Evolutionary conservation across 1,284 basidiomycete species (phyloP).

Genomic region (Trametes versicolor): DNA sequence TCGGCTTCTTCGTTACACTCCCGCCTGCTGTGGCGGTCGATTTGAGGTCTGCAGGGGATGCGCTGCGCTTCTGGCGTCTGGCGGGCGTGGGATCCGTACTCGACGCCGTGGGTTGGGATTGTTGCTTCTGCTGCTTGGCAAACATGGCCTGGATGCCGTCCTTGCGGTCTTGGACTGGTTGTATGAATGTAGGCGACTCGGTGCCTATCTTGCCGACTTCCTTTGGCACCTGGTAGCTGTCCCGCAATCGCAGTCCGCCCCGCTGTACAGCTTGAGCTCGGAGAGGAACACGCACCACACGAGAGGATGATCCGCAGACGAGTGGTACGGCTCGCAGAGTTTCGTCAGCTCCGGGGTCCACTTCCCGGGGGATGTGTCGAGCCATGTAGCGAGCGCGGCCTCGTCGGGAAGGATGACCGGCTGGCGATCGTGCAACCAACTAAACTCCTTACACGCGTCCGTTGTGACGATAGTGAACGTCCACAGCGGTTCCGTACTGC

Average conservation of each 20-base stretch:
- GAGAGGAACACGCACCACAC: conserved; percentile 65
- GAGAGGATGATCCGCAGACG: conserved; percentile 63
- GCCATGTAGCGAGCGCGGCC: conserved; percentile 77
- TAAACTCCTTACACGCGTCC: conserved; percentile 68
- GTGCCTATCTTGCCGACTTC: conserved; percentile 93
- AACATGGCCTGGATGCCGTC: conserved; percentile 94
- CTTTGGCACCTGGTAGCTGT: conserved; percentile 86
- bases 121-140: conserved; percentile 58
- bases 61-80: conserved; percentile 31
- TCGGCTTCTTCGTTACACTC: conserved; percentile 18
- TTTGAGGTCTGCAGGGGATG: conserved; percentile 23
- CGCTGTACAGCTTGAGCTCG: background rate
- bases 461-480: conserved; percentile 95
- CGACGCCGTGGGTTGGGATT: background rate
- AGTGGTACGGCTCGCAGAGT: conserved; percentile 77
- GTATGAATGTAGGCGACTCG: conserved; percentile 84
- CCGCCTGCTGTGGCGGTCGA: background rate
- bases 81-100: background rate
- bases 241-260: no score
- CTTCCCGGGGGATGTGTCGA: conserved; percentile 73
- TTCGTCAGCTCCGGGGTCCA: conserved; percentile 72
- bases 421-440: conserved; percentile 92
- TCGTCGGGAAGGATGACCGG: conserved; percentile 83
- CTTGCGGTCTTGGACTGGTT: conserved; percentile 81
- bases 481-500: conserved; percentile 69